Evolutionary conservation across 805 yeast species (phyloP).

Genomic region (Yarrowia sp.): DNA sequence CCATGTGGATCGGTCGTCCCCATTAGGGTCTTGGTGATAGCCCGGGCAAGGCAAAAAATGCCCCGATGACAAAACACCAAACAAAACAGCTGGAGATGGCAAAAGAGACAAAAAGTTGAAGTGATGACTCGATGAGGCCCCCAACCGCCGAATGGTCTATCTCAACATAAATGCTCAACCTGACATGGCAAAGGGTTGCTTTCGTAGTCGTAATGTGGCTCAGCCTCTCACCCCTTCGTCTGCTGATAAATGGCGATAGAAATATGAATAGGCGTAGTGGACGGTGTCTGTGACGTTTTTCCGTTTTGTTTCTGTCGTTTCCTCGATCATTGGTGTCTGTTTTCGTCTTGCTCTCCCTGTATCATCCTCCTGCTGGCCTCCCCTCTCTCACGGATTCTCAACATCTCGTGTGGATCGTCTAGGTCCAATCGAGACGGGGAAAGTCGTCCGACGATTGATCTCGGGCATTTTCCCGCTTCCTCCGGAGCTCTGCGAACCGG

Average conservation of each 20-base stretch:
- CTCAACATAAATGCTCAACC: neutral
- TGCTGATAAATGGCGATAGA: neutral
- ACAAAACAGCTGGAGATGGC: neutral
- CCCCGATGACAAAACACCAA: neutral
- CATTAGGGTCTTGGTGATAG: neutral
- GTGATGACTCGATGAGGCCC: too few relatives aligned
- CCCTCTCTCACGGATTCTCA: neutral
- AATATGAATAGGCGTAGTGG: neutral
- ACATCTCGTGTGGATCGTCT: neutral
- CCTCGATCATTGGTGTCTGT: neutral
- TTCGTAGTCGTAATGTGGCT: neutral
- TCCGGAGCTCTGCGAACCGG: neutral
- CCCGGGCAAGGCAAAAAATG: neutral
- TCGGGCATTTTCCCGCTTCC: neutral
- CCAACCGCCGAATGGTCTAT: too few relatives aligned
- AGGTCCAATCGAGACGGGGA: conserved; percentile 1
- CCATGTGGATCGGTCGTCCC: neutral
- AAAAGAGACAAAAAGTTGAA: neutral
- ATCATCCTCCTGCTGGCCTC: neutral
- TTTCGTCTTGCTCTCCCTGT: neutral
- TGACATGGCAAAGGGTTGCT: neutral
- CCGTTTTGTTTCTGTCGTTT: neutral
- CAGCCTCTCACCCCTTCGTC: neutral
- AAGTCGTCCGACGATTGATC: conserved; percentile 3
- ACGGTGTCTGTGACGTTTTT: neutral